Evolutionary conservation across 805 yeast genomes (phyloP), one percentile per base, ranked within the genome.

Genomic region (Huiozyma naganishii): DNA sequence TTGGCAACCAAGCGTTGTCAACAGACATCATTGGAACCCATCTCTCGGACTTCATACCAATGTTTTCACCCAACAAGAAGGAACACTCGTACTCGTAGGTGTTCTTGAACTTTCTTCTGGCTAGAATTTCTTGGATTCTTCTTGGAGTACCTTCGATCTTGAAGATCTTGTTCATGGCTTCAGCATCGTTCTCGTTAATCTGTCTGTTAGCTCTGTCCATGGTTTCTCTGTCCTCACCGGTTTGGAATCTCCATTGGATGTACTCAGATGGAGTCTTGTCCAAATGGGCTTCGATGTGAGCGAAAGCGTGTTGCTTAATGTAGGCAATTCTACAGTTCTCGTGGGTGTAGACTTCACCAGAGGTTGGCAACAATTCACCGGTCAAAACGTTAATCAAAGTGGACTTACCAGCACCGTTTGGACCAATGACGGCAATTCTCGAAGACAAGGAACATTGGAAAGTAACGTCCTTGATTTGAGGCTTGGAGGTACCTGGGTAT

Each of bases 231-330:
- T 92, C 98, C 79, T 92, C 98, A 89, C 98, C 98, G 69, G 98
- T 92, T 79, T 92, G 98, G 97, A 90, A 92, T 83, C 98, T 92
- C 98, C 98, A 92, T 79, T 92, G 98, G 64, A 92, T 92, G 79
- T 92, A 92, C 79, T 92, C 98, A 65, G 97, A 88, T 68, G 98
- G 98, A 67, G 99, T 92, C 81, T 84, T 86, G 81, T 92, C 99
- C 71, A 90, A 80, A 71, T 92, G 98, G 69, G 84, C 80, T 74
- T 94, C 99, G 66, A 92, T 90, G 74, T 92, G 98, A 56, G 97
- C 97, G 69, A 92, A 92, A 72, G 98, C 98, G 73, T 94, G 98
- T 78, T 92, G 99, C 79, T 92, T 92, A 65, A 92, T 89, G 92
- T 92, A 92, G 67, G 97, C 99, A 66, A 92, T 92, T 83, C 98